These are phyloP conservation scores for Miamiensis avidus DNA, from an alignment of 169 alveolate species.

Conservation along the genomic window DNA sequence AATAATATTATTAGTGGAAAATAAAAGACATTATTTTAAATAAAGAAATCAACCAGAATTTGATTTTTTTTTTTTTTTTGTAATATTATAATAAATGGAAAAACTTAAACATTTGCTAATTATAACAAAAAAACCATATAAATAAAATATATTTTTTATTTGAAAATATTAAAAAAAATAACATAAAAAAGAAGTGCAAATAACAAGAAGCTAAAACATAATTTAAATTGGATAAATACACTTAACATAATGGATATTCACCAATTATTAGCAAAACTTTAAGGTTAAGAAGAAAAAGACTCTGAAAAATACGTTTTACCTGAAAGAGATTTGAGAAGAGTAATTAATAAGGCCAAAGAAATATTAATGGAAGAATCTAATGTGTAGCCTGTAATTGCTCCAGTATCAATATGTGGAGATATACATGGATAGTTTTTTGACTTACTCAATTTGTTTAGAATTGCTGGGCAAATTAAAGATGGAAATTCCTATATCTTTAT, in stretches of 20 bases:
- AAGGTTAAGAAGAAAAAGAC: conserved; percentile 20
- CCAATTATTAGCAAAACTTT: conserved; percentile 35
- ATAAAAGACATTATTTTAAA: too few species aligned
- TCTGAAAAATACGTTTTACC: conserved; percentile 58
- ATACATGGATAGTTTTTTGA: conserved; percentile 84
- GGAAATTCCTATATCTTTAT: conserved; percentile 33
- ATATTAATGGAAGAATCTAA: conserved; percentile 77
- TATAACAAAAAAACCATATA: too few species aligned
- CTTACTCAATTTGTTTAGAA: conserved; percentile 65
- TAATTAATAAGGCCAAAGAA: conserved; percentile 78
- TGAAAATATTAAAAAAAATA: too few species aligned
- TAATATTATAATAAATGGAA: too few species aligned
- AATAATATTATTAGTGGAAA: too few species aligned
- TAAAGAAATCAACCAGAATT: too few species aligned
- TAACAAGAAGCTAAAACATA: too few species aligned
- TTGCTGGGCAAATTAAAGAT: conserved; percentile 75
- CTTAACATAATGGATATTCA: conserved; percentile 6
- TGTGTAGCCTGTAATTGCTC: conserved; percentile 80
- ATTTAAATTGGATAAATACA: too few species aligned
- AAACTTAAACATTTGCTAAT: too few species aligned
- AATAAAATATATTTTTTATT: too few species aligned
- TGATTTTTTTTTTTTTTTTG: too few species aligned
- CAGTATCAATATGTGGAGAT: conserved; percentile 85
- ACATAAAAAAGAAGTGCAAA: too few species aligned
- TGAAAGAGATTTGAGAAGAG: conserved; percentile 67